Conservation (phyloP, 768 basidiomycete species). For the Termitomyces eurrhizus region DNA sequence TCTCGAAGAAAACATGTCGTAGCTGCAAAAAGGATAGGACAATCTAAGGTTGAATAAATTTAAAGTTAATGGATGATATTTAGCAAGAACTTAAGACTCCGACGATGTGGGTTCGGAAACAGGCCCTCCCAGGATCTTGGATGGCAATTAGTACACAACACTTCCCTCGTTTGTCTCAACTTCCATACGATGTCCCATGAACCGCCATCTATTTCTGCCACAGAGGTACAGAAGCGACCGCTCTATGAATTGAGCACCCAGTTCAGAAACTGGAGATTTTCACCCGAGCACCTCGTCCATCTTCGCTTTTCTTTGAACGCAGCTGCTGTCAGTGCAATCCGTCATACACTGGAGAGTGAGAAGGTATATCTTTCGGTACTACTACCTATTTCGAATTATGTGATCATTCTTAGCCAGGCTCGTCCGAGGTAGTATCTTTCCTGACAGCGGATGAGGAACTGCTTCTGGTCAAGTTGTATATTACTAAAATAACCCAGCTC, state of each 20-base stretch:
- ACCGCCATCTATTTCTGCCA: conserved; percentile 1
- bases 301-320: conserved; percentile 68
- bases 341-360: conserved; percentile 72
- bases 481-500: conserved; percentile 79
- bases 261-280: conserved; percentile 87
- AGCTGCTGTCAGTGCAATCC: conserved; percentile 74
- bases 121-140: too few species aligned
- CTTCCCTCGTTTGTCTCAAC: not conserved
- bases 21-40: too few species aligned
- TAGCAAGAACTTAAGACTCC: too few species aligned
- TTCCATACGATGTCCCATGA: conserved; percentile 8
- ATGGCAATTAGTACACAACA: not conserved
- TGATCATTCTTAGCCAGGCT: conserved; percentile 54
- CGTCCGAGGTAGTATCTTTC: conserved; percentile 70
- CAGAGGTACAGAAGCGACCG: conserved; percentile 29
- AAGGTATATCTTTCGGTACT: conserved; percentile 46
- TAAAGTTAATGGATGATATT: too few species aligned
- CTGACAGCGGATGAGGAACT: conserved; percentile 80
- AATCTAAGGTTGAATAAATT: too few species aligned
- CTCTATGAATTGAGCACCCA: conserved; percentile 80
- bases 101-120: too few species aligned
- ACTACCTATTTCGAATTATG: conserved; percentile 10
- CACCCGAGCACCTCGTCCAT: conserved; percentile 54
- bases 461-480: conserved; percentile 84
- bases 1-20: too few species aligned